These are phyloP conservation scores for Globisporangium sylvaticum DNA, from an alignment of 352 stramenopile species.

Conservation along the genomic window DNA sequence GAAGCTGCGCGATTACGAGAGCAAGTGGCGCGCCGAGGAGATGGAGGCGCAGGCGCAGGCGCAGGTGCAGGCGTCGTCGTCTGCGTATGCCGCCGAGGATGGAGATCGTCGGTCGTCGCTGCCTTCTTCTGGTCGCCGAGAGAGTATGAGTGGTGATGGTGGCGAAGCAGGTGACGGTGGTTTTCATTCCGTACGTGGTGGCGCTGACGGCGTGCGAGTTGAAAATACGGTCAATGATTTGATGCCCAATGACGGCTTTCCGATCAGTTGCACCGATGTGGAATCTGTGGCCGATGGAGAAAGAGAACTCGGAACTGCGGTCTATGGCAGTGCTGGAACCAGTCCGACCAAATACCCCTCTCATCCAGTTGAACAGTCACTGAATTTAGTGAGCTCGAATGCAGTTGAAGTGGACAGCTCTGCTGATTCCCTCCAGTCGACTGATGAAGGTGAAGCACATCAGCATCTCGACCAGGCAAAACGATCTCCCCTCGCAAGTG, in stretches of 20 bases:
- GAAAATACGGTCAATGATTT: neutral
- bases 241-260: neutral
- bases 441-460: neutral
- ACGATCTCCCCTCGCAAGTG: neutral
- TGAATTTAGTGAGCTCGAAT: neutral
- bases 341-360: neutral
- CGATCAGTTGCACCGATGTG: neutral
- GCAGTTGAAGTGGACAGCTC: neutral
- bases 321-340: neutral
- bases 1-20: slow-evolving; percentile 24
- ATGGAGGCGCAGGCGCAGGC: slow-evolving; percentile 3
- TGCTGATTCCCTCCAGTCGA: neutral
- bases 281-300: neutral
- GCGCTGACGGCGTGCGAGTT: neutral
- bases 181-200: neutral
- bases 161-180: neutral
- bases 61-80: neutral
- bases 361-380: neutral
- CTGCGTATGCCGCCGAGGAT: slow-evolving; percentile 1
- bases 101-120: slow-evolving; percentile 11
- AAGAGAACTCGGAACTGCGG: neutral
- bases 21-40: slow-evolving; percentile 17
- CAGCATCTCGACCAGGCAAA: neutral
- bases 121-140: slow-evolving; percentile 1
- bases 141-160: neutral